Base-by-base conservation (phyloP, 2,329 filamentous ascomycete species). In the Magnaporthiopsis incrustans region DNA sequence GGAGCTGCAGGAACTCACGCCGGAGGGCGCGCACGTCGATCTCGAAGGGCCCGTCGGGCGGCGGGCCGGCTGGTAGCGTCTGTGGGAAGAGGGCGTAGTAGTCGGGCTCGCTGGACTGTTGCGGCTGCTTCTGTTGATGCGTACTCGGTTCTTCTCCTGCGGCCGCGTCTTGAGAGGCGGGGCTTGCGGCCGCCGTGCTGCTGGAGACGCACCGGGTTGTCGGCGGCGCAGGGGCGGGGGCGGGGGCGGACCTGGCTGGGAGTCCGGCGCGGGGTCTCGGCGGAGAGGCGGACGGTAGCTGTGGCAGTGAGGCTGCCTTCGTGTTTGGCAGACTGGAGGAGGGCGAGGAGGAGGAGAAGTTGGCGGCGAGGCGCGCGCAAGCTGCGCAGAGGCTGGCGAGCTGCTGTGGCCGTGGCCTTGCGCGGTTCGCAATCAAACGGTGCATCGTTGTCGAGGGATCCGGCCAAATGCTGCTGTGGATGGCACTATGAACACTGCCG, bases 11-110 rank as follows among this genome's bases (percentile, higher is more conserved):
- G 78, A 96, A 98, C 74, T 99, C 95, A 68, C 85, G 85, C 61
- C 91, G 90, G 26, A 98, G 84, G 22, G 84, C 79, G 65, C 83
- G 80, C 15, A 85, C 73, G 73, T 96, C 83, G 71, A 98, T 85
- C 18, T 80, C 76, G 81, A 98, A 99, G 65, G 87, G 82, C 0
- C 92, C 89, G 0, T 72, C 64, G 0, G 94, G 94, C 0, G 95
- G 95, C 0, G 92, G 90, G 2, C 94, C 94, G 1, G 75, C 63
- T 0, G 92, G 85, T 4, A 97, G 82, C 3, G 92, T 90, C 38
- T 83, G 74, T 1, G 93, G 92, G 81, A 99, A 99, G 77, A 98
- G 86, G 64, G 88, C 85, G 82, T 97, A 98, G 81, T 94, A 76
- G 11, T 69, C 66, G 14, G 66, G 67, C 61, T 63, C 53, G 50